Base-by-base conservation (phyloP, 176 grass and related monocot species). In the Zea luxurians region DNA sequence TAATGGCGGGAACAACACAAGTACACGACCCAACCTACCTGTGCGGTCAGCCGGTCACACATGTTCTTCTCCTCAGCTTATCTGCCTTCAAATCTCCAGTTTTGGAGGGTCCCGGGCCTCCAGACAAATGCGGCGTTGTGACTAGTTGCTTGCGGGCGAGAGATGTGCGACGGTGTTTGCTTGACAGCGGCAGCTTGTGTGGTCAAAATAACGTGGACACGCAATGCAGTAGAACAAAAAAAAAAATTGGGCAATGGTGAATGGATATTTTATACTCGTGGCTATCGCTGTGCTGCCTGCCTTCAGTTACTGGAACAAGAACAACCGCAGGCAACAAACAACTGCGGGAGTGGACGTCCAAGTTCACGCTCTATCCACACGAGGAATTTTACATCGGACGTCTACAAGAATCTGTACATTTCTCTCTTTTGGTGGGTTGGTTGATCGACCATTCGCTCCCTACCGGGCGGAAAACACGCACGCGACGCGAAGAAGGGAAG, bases 351-450 rank as follows among this genome's bases (percentile, higher is more conserved):
- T 47, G 57, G 2, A 50, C 35, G 15, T 15, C 48, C 35, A 60
- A 68, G 64, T 48, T 53, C 70, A 84, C 48, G 64, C 69, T 70
- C 53, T 80, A 80, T 76, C 76, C 64, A 79, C 55, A 70, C 12
- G 18, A 64, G 13, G 7, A 49, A 79, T 78, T 78, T 60, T 80
- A 81, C 82, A 84, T 84, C 66, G 48, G 44, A 37, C 37, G 53
- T 70, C 72, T 82, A 67, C 59, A 85, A 77, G 73, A 85, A 89
- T 85, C 82, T 89, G 82, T 89, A 85, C 87, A 89, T 1, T 63
- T 54, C 13, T 17, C 5, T n/a, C 16, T 17, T n/a, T 55, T 57
- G 74, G 70, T 65, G 20, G 12, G 12, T n/a, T 48, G 55, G 0
- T 17, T 10, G n/a, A 0, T 9, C 1, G 0, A 20, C 70, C 27